Base-by-base conservation (phyloP, 176 grass and related monocot genomes). In the Aegilops sharonensis region DNA sequence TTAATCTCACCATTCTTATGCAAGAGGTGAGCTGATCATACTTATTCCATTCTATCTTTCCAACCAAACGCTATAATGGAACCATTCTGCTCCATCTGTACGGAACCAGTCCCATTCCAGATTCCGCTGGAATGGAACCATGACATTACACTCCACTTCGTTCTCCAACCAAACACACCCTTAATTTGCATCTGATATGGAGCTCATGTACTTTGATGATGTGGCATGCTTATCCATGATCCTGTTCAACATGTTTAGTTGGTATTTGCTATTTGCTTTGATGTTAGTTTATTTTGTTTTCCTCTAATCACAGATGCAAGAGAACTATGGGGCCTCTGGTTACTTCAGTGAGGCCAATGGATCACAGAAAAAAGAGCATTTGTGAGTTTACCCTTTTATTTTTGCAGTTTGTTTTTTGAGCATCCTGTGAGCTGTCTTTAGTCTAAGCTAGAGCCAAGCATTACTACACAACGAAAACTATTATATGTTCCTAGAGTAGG, bases 251-350 rank as follows among this genome's bases (percentile, higher is more conserved):
- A 21, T 36, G 8, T 5, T 11, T 75, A 68, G n/a, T 24, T 34
- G 3, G 18, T 77, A 48, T 62, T 68, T 50, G 9, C 35, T 59
- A 45, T 21, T 57, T 68, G 4, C 35, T 89, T n/a, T 76, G 8
- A 86, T 84, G 43, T 54, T 17, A 18, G 9, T 23, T 40, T 17
- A 14, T 34, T 32, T 64, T 37, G 62, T 68, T 68, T 84, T 88
- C 18, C 39, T 82, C 43, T 78, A 79, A 78, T 47, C 57, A 82
- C 79, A 98, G 97, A 98, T 98, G 92, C 97, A 94, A 76, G 87
- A 98, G 54, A 89, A 83, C 18, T 95, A 96, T 66, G 92, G 97
- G 83, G 97, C 97, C 88, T 94, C 97, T 88, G 97, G 97, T 80
- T 98, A 98, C 72, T 98, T 98, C 43, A 95, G 74, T 72, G 97